These are phyloP conservation scores for Phlyctochytrium planicorne DNA, from an alignment of 192 early-diverging fungal species.

Conservation along the genomic window DNA sequence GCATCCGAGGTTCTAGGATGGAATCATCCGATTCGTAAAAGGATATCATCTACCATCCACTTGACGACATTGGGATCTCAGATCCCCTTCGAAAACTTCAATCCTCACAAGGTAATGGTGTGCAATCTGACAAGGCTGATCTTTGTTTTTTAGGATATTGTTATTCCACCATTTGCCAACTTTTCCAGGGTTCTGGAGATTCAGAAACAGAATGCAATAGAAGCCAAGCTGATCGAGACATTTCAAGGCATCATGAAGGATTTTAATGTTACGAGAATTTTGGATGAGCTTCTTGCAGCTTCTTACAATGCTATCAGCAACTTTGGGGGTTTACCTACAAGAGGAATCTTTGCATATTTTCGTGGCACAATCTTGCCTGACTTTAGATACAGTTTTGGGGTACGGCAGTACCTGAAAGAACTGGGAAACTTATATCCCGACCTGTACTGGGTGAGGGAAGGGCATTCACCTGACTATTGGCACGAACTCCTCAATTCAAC, in stretches of 20 bases:
- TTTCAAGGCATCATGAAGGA: neutral
- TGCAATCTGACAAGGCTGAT: neutral
- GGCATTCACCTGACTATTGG: constrained; percentile 23
- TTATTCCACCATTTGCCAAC: constrained; percentile 29
- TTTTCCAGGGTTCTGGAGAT: constrained; percentile 3
- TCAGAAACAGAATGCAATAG: neutral
- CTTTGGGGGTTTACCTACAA: constrained; percentile 5
- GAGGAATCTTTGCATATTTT: constrained; percentile 27
- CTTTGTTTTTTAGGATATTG: constrained; percentile 12
- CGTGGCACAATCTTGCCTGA: constrained; percentile 34
- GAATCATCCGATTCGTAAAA: constrained; percentile 10
- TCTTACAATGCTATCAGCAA: neutral
- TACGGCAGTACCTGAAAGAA: constrained; percentile 24
- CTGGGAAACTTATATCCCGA: constrained; percentile 15
- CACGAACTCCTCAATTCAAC: constrained; percentile 23
- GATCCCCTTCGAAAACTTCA: constrained; percentile 13
- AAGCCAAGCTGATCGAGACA: neutral
- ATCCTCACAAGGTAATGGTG: constrained; percentile 15
- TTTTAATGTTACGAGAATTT: neutral
- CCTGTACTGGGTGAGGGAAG: constrained; percentile 13
- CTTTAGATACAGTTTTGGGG: constrained; percentile 27
- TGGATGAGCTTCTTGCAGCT: neutral
- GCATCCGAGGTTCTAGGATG: constrained; percentile 33
- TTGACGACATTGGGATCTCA: constrained; percentile 20
- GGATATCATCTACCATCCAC: constrained; percentile 16